Conservation (phyloP, 2,329 filamentous ascomycete species). For the Aphanocladium album region DNA sequence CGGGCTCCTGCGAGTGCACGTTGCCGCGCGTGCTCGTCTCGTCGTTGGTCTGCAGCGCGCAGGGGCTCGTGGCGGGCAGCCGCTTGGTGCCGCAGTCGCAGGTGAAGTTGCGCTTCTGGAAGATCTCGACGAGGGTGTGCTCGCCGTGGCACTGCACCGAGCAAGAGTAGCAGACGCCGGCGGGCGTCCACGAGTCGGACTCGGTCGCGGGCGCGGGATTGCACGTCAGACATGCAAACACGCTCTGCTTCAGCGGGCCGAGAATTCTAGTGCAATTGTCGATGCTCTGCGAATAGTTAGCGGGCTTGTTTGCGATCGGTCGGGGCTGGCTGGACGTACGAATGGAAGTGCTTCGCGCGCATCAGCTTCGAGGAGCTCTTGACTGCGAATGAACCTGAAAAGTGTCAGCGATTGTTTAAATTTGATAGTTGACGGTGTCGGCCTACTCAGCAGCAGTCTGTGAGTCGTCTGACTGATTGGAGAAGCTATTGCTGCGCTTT, state of each 20-base stretch:
- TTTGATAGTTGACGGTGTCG: background rate
- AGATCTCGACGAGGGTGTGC: constrained; percentile 90
- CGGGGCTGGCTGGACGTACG: constrained; percentile 43
- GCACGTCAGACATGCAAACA: constrained; percentile 93
- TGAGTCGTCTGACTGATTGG: constrained; percentile 55
- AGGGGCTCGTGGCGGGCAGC: constrained; percentile 64
- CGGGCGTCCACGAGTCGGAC: constrained; percentile 49
- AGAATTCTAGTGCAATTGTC: constrained; percentile 89
- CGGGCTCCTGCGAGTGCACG: constrained; percentile 70
- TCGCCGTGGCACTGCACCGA: constrained; percentile 96
- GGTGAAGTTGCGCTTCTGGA: constrained; percentile 89
- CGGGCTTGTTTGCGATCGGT: background rate
- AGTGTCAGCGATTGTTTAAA: background rate
- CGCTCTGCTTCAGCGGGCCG: constrained; percentile 76
- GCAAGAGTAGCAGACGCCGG: constrained; percentile 93
- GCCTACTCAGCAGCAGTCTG: constrained; percentile 68
- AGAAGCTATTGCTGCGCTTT: constrained; percentile 53
- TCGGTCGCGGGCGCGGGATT: constrained; percentile 67
- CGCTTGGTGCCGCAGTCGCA: constrained; percentile 94
- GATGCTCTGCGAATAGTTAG: constrained; percentile 65
- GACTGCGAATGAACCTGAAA: constrained; percentile 74
- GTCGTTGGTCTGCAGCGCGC: constrained; percentile 67
- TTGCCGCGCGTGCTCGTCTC: constrained; percentile 69
- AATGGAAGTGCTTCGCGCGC: constrained; percentile 93
- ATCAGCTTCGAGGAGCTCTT: constrained; percentile 88